Percentiles rank a stretch among this genome's conserved stretches.
phyloP scores from a whole-genome alignment of 2,329 filamentous ascomycete genomes.

The Cladophialophora exuberans region DNA sequence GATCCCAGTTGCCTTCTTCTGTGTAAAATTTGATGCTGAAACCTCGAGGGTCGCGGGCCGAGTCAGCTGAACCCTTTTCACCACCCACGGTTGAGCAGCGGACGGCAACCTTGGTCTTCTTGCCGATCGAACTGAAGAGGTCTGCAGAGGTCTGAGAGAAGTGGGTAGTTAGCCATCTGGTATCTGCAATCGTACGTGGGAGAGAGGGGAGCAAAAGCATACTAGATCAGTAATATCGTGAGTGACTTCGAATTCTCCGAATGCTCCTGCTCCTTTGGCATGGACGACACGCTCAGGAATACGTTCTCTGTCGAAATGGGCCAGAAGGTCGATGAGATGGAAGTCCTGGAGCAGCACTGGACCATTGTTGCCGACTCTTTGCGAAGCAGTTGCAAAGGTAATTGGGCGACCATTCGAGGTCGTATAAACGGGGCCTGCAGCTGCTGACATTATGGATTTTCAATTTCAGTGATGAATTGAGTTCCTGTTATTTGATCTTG shows the following conservation, averaged over 20 bases:
- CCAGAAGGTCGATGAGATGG: slow-evolving; percentile 62
- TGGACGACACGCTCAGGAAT: slow-evolving; percentile 67
- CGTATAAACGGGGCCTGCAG: slow-evolving; percentile 17
- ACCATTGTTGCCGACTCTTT: slow-evolving; percentile 36
- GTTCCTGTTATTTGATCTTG: not conserved
- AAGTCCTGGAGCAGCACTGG: slow-evolving; percentile 58
- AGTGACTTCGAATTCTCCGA: slow-evolving; percentile 63
- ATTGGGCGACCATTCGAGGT: slow-evolving; percentile 18
- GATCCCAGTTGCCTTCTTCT: slow-evolving; percentile 56
- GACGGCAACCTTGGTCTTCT: slow-evolving; percentile 54
- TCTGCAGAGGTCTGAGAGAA: slow-evolving; percentile 50
- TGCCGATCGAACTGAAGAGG: slow-evolving; percentile 55
- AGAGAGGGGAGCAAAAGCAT: not conserved
- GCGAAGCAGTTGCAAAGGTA: slow-evolving; percentile 17
- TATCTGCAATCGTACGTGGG: not conserved
- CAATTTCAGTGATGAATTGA: not conserved
- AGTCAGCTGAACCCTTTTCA: slow-evolving; percentile 52
- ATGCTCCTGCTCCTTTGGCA: slow-evolving; percentile 62
- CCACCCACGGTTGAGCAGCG: slow-evolving; percentile 52
- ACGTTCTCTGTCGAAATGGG: slow-evolving; percentile 65
- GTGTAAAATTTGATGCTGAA: slow-evolving; percentile 57
- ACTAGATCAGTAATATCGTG: slow-evolving; percentile 58
- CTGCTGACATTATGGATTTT: not conserved
- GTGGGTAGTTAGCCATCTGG: no score
- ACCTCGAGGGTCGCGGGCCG: slow-evolving; percentile 53